phyloP scores from a whole-genome alignment of 2,329 filamentous ascomycete species.

The Colletotrichum salicis region DNA sequence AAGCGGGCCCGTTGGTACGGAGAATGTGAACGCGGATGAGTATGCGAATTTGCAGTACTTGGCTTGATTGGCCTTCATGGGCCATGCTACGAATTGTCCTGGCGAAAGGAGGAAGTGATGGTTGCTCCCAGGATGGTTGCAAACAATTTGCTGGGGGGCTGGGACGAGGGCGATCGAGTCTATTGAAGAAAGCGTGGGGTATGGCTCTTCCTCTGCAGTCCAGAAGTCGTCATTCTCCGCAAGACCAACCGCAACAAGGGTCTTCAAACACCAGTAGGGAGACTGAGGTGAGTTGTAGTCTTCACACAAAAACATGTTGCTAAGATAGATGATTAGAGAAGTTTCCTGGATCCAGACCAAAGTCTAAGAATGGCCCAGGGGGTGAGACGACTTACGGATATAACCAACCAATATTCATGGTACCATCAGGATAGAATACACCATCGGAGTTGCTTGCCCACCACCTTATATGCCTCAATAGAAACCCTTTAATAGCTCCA shows the following conservation, averaged over 20 bases:
- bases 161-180: conserved; percentile 4
- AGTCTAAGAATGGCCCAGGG: no score
- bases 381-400: conserved; percentile 41
- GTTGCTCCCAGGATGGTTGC: conserved; percentile 44
- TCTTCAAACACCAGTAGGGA: conserved; percentile 64
- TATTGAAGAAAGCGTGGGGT: conserved; percentile 32
- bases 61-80: conserved; percentile 52
- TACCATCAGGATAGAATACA: conserved; percentile 61
- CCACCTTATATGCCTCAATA: conserved; percentile 61
- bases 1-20: conserved; percentile 50
- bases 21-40: conserved; percentile 59
- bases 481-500: conserved; percentile 58
- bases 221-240: conserved; percentile 55
- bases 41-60: conserved; percentile 62
- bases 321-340: no score
- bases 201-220: conserved; percentile 48
- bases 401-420: conserved; percentile 56
- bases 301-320: conserved; percentile 65
- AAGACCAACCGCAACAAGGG: conserved; percentile 55
- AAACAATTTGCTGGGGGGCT: conserved; percentile 56
- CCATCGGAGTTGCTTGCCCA: conserved; percentile 54
- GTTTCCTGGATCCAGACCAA: no score
- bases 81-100: conserved; percentile 51
- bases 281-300: conserved; percentile 69
- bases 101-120: conserved; percentile 57